Evolutionary conservation across 306 rosid species (phyloP).

Genomic region (Lithocarpus polystachyus): DNA sequence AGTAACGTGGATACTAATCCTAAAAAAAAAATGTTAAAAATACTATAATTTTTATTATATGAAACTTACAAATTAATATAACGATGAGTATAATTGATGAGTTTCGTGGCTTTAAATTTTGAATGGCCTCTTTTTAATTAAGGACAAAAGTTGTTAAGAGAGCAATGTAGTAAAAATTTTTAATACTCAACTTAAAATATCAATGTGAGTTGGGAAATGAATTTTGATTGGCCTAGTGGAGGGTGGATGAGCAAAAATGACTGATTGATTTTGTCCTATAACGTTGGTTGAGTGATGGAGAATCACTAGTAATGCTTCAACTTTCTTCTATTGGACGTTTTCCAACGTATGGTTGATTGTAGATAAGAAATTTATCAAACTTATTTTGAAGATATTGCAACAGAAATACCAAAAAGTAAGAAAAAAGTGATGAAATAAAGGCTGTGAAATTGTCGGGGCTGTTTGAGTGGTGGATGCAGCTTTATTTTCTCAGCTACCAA

Average conservation of each 20-base stretch:
- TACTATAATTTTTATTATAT: too few species aligned
- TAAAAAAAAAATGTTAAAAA: too few species aligned
- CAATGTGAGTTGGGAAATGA: not conserved
- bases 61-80: accelerated
- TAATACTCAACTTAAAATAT: too few species aligned
- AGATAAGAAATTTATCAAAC: not conserved
- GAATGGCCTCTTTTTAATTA: too few species aligned
- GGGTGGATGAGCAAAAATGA: not conserved
- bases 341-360: not conserved
- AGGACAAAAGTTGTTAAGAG: too few species aligned
- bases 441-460: not conserved
- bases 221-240: not conserved
- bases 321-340: too few species aligned
- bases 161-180: too few species aligned
- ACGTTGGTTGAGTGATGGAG: not conserved
- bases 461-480: not conserved
- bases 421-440: not conserved
- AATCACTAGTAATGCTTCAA: not conserved
- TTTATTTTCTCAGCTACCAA: too few species aligned
- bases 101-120: too few species aligned
- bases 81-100: accelerated
- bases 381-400: not conserved
- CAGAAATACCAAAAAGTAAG: too few species aligned
- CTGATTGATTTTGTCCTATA: slow-evolving; percentile 11
- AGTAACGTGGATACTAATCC: too few species aligned